phyloP scores from a whole-genome alignment of 2,329 filamentous ascomycete genomes.

The Tolypocladium nubicola region DNA sequence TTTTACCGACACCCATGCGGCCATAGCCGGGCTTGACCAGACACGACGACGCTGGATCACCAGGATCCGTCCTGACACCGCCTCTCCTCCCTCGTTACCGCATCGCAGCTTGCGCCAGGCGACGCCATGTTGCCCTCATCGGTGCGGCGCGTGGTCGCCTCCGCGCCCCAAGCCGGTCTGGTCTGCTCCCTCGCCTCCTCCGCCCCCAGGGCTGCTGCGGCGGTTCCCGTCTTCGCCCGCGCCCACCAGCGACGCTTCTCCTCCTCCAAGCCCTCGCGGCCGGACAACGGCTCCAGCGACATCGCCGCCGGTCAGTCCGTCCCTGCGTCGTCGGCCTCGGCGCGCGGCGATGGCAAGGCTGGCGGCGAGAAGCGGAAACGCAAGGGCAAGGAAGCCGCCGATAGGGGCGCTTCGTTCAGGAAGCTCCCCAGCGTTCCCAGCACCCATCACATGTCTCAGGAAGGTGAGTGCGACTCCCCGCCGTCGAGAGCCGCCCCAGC shows the following conservation, averaged over 20 bases:
- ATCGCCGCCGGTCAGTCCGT: constrained; percentile 39
- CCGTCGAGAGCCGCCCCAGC: background rate
- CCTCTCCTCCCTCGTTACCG: constrained; percentile 7
- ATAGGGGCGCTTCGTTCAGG: constrained; percentile 33
- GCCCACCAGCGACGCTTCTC: constrained; percentile 45
- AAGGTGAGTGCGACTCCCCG: constrained; percentile 37
- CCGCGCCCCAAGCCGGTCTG: constrained; percentile 32
- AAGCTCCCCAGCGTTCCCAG: constrained; percentile 65
- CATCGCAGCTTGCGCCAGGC: constrained; percentile 11
- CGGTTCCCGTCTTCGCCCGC: constrained; percentile 23
- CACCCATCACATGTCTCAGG: constrained; percentile 60
- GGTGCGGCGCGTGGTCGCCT: constrained; percentile 42
- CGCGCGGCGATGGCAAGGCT: constrained; percentile 29
- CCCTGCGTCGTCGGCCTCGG: constrained; percentile 32
- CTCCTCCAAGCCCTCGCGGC: constrained; percentile 51
- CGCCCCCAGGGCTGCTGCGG: constrained; percentile 26
- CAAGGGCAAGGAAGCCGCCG: constrained; percentile 42
- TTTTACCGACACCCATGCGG: constrained; percentile 10
- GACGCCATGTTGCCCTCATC: constrained; percentile 43
- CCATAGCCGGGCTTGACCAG: constrained; percentile 24
- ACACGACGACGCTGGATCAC: constrained; percentile 19
- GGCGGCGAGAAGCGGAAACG: constrained; percentile 45
- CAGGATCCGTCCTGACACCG: constrained; percentile 18
- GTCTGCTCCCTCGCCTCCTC: constrained; percentile 31
- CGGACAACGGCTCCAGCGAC: constrained; percentile 44